Evolutionary conservation across 176 grass and related monocot species (phyloP).

Genomic region (Oryza officinalis): DNA sequence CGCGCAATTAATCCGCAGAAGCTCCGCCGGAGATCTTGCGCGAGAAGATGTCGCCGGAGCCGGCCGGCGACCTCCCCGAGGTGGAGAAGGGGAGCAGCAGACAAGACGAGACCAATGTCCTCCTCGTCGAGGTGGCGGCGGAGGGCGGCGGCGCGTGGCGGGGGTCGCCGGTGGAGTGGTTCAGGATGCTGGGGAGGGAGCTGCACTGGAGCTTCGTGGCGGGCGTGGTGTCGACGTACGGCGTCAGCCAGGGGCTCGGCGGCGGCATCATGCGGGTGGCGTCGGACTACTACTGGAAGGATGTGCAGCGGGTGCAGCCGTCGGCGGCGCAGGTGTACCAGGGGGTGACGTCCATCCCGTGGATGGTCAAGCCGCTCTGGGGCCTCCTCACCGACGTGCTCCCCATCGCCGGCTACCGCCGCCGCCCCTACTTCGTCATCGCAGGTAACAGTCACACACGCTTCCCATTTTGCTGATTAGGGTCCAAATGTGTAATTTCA

Average conservation of each 20-base stretch:
- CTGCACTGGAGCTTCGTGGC: constrained; percentile 51
- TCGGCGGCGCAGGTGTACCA: constrained; percentile 93
- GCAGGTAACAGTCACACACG: constrained; percentile 41
- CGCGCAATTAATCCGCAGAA: no score
- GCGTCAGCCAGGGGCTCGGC: constrained; percentile 76
- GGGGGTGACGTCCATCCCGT: constrained; percentile 72
- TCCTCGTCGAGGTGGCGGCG: constrained; percentile 33
- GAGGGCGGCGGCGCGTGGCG: constrained; percentile 16
- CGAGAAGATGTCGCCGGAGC: constrained; percentile 43
- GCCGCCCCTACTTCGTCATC: constrained; percentile 77
- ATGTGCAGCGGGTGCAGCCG: constrained; percentile 59
- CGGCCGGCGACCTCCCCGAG: neutral
- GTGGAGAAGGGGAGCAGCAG: constrained; percentile 28
- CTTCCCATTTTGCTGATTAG: neutral
- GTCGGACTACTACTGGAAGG: constrained; percentile 95
- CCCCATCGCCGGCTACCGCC: constrained; percentile 72
- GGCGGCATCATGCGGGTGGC: constrained; percentile 69
- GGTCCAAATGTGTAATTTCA: no score
- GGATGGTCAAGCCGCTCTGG: constrained; percentile 92
- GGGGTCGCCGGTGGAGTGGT: constrained; percentile 59
- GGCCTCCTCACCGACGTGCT: constrained; percentile 90
- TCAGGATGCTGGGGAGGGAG: constrained; percentile 74
- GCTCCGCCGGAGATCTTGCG: constrained; percentile 25
- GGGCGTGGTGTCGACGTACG: constrained; percentile 59
- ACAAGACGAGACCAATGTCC: constrained; percentile 41